Evolutionary conservation across 140 eudicot species (phyloP), one percentile per base, ranked within the genome.

Genomic region (Stevia rebaudiana): DNA sequence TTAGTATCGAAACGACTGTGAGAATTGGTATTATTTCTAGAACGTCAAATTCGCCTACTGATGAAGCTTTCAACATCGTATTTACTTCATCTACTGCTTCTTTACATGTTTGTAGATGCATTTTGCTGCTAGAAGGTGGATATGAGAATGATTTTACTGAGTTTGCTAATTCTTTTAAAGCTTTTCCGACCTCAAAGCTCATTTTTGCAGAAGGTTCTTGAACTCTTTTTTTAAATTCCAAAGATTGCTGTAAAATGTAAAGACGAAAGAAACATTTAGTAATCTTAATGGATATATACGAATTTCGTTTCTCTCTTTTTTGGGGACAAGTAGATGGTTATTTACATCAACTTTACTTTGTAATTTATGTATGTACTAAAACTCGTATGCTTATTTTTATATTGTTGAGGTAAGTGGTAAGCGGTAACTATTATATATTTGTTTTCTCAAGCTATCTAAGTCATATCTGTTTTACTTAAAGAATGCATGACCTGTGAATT

Each of bases 1-100:
- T 63, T 0, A 87, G 88, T 69, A 87, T 36, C 11, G 95, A 84
- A 52, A 83, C 83, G 4, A 82, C 76, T 3, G 94, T 84, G 17
- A 80, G 76, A 6, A 59, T 57, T 0, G 90, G 94, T 9, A 86
- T 50, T 11, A 80, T 53, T 3, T 79, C 81, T 4, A 83, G 70
- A 19, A 83, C 47, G 42, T 81, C 78, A 72, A 81, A 75, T 13
- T 80, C 52, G 8, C 69, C 78, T 7, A 66, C 63, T 48, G 66
- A 56, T 36, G 82, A 60, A 25, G 80, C 63, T 75, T 80, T 74
- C 25, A 90, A 75, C 25, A 58, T 37, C 0, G 66, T 37, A 61
- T 84, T 90, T 17, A 86, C 80, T 77, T 79, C 74, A 21, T 74
- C 63, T 12, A 80, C 73, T 0, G 88, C 88, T 4, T 60, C 11